A percentile compares a stretch with the other conserved stretches of the same genome.
These are phyloP conservation scores for Pseudocercospora pini-densiflorae DNA, from an alignment of 2,329 filamentous ascomycete genomes.

Conservation along the genomic window DNA sequence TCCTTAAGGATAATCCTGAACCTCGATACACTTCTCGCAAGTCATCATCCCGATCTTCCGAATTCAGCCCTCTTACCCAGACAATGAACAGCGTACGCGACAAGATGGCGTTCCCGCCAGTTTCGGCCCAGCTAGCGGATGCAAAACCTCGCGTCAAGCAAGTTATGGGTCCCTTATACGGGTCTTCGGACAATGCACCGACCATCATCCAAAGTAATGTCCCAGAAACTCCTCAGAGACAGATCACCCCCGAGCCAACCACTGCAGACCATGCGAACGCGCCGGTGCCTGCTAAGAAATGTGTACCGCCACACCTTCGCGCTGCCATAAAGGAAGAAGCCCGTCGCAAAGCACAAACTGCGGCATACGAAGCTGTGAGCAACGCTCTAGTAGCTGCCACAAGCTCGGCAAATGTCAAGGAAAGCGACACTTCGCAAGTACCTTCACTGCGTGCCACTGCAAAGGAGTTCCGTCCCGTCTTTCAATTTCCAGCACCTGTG, in stretches of 20 bases:
- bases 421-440: neutral
- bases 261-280: neutral
- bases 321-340: constrained; percentile 12
- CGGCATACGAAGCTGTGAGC: constrained; percentile 1
- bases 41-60: constrained; percentile 3
- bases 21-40: neutral
- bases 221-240: constrained; percentile 12
- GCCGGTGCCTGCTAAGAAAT: constrained; percentile 15
- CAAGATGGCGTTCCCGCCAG: neutral
- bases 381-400: constrained; percentile 2
- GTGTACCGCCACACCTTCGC: constrained; percentile 20
- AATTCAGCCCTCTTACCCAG: constrained; percentile 9
- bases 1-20: constrained; percentile 18
- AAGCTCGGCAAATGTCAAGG: no score
- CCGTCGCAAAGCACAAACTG: constrained; percentile 4
- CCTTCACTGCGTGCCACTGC: constrained; percentile 34
- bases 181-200: neutral
- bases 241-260: neutral
- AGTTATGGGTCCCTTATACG: neutral
- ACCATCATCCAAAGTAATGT: neutral
- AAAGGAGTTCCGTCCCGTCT: constrained; percentile 32
- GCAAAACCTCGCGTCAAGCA: neutral
- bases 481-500: neutral
- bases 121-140: neutral
- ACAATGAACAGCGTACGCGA: constrained; percentile 11